phyloP scores from a whole-genome alignment of 129 eudicot genomes.

The Escallonia herrerae region DNA sequence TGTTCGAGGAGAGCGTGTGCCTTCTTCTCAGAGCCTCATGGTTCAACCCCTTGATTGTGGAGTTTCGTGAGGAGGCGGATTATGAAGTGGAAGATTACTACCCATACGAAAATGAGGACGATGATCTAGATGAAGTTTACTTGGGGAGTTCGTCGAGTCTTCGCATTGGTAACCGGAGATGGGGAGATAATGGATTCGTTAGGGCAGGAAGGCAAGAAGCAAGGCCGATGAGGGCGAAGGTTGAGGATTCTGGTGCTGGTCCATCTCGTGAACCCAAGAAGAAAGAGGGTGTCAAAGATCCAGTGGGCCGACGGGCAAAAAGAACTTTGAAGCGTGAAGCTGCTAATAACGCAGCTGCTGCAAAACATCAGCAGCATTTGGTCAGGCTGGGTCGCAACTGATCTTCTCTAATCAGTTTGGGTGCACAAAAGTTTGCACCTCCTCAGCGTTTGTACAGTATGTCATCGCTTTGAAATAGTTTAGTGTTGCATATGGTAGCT shows the following conservation, averaged over 20 bases:
- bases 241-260: constrained; percentile 45
- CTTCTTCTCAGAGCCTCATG: constrained; percentile 73
- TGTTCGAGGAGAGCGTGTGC: constrained; percentile 81
- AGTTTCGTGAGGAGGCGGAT: constrained; percentile 31
- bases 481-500: no score
- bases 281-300: constrained; percentile 35
- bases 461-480: background rate
- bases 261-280: constrained; percentile 57
- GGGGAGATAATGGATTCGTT: constrained; percentile 84
- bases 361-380: constrained; percentile 64
- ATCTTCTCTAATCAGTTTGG: background rate
- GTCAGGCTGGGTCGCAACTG: constrained; percentile 56
- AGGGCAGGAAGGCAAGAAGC: constrained; percentile 78
- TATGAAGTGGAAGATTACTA: constrained; percentile 48
- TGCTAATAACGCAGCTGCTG: constrained; percentile 85
- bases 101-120: constrained; percentile 23
- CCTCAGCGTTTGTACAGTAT: constrained; percentile 29
- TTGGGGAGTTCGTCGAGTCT: constrained; percentile 42
- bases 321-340: constrained; percentile 88
- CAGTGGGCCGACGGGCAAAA: constrained; percentile 71
- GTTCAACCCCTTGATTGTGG: constrained; percentile 60
- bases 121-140: constrained; percentile 42
- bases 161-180: constrained; percentile 77
- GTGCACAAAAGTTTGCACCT: background rate
- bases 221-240: constrained; percentile 39